These are phyloP conservation scores for Mycena kentingensis DNA, from an alignment of 768 basidiomycete species.

Conservation along the genomic window DNA sequence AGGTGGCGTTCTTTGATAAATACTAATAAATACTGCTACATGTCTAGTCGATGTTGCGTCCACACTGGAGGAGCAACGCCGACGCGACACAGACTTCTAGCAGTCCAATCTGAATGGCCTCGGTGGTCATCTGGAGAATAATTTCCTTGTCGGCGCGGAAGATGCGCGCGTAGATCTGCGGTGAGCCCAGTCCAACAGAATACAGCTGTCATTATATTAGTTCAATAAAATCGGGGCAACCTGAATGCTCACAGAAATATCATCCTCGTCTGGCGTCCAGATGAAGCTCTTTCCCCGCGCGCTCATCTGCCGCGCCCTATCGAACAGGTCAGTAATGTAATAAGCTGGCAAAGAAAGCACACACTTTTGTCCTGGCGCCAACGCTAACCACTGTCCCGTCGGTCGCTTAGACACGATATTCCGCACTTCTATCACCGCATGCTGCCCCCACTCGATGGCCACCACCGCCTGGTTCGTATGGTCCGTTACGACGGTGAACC, in stretches of 20 bases:
- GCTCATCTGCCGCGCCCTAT: constrained; percentile 42
- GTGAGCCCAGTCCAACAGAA: constrained; percentile 24
- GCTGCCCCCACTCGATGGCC: constrained; percentile 45
- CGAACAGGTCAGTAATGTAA: too few species aligned
- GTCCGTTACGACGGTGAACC: constrained; percentile 27
- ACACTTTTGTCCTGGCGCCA: constrained; percentile 45
- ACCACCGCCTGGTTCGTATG: constrained; percentile 38
- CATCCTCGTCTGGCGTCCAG: constrained; percentile 42
- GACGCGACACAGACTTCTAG: constrained; percentile 42
- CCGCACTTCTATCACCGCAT: constrained; percentile 43
- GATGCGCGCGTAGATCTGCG: constrained; percentile 29
- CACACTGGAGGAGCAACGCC: constrained; percentile 40
- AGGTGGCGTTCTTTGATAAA: too few species aligned
- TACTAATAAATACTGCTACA: too few species aligned
- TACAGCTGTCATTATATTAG: constrained; percentile 35
- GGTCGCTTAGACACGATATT: constrained; percentile 36
- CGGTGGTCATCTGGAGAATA: constrained; percentile 40
- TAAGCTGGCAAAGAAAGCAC: too few species aligned
- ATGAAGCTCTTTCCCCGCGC: constrained; percentile 31
- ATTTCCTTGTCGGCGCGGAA: constrained; percentile 34
- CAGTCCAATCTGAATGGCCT: constrained; percentile 41
- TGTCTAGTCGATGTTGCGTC: constrained; percentile 46
- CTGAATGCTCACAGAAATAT: constrained; percentile 39
- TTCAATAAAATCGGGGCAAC: too few species aligned
- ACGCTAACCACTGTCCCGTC: constrained; percentile 42